Conservation (phyloP, 345 rosid genomes). For the thale cress (Arabidopsis thaliana) region TAIR10.1 NC_003070.9:29896501-29897000, state of each 20-base stretch:
- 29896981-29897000: neutral
- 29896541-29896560: conserved; percentile 77
- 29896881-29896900: neutral
- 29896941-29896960: neutral
- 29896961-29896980: neutral
- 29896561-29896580: conserved; percentile 95
- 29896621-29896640: conserved; percentile 67
- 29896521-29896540: conserved; percentile 71
- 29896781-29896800: conserved; percentile 17
- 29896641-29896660: conserved; percentile 71
- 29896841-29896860: neutral
- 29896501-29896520: conserved; percentile 76
- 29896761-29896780: conserved; percentile 13
- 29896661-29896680: conserved; percentile 23
- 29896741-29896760: conserved; percentile 6
- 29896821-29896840: neutral
- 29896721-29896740: conserved; percentile 16
- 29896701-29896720: conserved; percentile 34
- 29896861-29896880: neutral
- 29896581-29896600: conserved; percentile 88
- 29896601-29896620: conserved; percentile 80
- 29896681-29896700: conserved; percentile 39
- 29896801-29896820: neutral
- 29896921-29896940: neutral
- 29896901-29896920: neutral